These are phyloP conservation scores for Inga oerstediana DNA, from an alignment of 306 rosid genomes.

Conservation along the genomic window DNA sequence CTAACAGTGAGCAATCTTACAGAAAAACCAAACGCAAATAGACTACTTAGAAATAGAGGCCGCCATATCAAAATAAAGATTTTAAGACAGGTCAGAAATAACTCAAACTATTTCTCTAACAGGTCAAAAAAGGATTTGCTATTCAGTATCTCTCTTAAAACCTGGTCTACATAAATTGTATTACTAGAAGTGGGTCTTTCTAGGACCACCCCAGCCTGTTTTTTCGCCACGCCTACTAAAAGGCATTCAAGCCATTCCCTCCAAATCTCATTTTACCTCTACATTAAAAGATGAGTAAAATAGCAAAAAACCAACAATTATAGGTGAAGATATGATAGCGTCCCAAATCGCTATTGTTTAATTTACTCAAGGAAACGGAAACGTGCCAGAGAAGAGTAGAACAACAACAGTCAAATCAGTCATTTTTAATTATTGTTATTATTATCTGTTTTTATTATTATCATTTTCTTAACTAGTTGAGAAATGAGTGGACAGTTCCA, in stretches of 20 bases:
- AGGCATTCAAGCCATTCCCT: background rate
- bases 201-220: background rate
- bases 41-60: background rate
- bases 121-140: background rate
- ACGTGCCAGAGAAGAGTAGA: no score
- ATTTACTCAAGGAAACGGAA: no score
- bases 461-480: no score
- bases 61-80: background rate
- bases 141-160: background rate
- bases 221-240: background rate
- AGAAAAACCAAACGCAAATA: background rate
- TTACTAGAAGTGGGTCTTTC: background rate
- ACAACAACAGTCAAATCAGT: no score
- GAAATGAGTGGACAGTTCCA: no score
- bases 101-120: background rate
- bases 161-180: background rate
- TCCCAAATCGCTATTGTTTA: no score
- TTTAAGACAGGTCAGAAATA: slow-evolving; percentile 1
- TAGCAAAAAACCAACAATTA: background rate
- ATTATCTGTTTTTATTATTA: no score
- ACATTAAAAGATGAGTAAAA: background rate
- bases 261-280: background rate
- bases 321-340: background rate
- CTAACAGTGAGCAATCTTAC: slow-evolving; percentile 12
- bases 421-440: no score